Conservation (phyloP, 2,329 filamentous ascomycete species). For the Xylaria sp. region DNA sequence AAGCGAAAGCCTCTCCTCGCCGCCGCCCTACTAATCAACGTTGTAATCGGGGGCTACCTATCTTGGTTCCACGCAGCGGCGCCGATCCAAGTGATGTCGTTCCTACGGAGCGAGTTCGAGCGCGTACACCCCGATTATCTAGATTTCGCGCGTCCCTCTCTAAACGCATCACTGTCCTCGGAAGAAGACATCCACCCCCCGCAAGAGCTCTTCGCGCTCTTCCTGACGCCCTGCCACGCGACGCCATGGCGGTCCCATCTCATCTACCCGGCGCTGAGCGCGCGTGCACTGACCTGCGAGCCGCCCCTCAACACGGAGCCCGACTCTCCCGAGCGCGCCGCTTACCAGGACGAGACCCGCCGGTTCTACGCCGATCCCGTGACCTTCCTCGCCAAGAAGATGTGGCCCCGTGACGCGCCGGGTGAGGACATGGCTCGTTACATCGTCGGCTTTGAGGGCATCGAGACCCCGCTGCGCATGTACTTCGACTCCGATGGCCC, state of each 20-base stretch:
- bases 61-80: conserved; percentile 83
- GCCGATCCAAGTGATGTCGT: conserved; percentile 76
- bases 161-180: conserved; percentile 44
- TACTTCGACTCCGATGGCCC: conserved; percentile 56
- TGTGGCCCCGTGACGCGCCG: conserved; percentile 56
- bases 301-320: conserved; percentile 78
- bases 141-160: conserved; percentile 43
- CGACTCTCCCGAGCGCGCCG: conserved; percentile 66
- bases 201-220: conserved; percentile 73
- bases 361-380: conserved; percentile 79
- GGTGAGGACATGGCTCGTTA: conserved; percentile 62
- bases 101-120: conserved; percentile 80
- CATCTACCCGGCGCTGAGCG: conserved; percentile 76
- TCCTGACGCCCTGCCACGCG: conserved; percentile 95
- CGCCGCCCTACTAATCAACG: conserved; percentile 70
- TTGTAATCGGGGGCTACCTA: conserved; percentile 77
- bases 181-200: conserved; percentile 36
- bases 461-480: conserved; percentile 58
- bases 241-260: conserved; percentile 95
- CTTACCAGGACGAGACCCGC: conserved; percentile 90
- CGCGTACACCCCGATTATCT: conserved; percentile 59
- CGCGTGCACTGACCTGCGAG: conserved; percentile 90
- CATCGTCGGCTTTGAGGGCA: conserved; percentile 69
- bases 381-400: conserved; percentile 64
- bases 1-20: conserved; percentile 68